Percentiles rank a stretch among this genome's conserved stretches.
phyloP scores from a whole-genome alignment of 1,139 yeast species.

The Diutina scorzettiae region DNA sequence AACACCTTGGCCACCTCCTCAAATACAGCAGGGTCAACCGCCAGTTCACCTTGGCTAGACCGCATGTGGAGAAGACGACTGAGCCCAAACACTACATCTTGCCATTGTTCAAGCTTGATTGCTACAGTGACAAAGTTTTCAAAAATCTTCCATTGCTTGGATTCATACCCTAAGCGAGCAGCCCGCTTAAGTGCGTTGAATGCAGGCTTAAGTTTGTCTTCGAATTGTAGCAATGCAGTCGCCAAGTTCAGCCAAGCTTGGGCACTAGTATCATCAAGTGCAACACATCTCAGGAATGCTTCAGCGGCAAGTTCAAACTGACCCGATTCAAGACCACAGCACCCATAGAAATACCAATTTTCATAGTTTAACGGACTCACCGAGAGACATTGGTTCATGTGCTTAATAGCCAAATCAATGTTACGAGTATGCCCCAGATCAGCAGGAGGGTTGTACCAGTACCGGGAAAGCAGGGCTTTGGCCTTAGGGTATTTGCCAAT shows the following conservation, averaged over 20 bases:
- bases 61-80: conserved; percentile 44
- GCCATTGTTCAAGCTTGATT: conserved; percentile 72
- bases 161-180: conserved; percentile 51
- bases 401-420: conserved; percentile 43
- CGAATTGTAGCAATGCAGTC: conserved; percentile 56
- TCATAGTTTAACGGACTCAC: conserved; percentile 69
- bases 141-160: conserved; percentile 81
- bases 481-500: conserved; percentile 76
- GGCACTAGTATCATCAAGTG: conserved; percentile 72
- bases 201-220: conserved; percentile 56
- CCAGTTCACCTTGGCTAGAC: conserved; percentile 43
- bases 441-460: conserved; percentile 55
- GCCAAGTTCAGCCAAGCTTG: conserved; percentile 94
- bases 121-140: conserved; percentile 82
- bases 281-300: conserved; percentile 85
- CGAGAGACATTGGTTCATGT: conserved; percentile 63
- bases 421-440: conserved; percentile 41
- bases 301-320: conserved; percentile 77
- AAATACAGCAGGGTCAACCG: conserved; percentile 65
- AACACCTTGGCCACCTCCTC: conserved; percentile 64
- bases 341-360: conserved; percentile 91
- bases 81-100: conserved; percentile 68
- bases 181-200: conserved; percentile 77
- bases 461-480: conserved; percentile 69
- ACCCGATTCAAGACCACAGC: conserved; percentile 68